Percentiles rank a stretch among this genome's conserved stretches.
Evolutionary conservation across 169 alveolate genomes (phyloP).

Genomic region (Cryptosporidium sp.): DNA sequence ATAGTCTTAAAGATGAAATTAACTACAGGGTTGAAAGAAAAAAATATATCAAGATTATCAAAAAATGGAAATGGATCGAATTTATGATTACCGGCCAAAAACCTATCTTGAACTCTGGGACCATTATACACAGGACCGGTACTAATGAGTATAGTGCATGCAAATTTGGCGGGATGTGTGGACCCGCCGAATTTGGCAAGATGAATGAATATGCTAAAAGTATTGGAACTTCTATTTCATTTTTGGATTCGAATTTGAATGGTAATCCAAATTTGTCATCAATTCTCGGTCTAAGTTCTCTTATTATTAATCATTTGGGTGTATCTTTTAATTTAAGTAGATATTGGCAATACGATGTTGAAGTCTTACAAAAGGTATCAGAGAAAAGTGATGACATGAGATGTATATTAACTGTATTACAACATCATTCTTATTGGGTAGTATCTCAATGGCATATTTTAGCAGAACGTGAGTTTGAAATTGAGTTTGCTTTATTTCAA

Average conservation of each 20-base stretch:
- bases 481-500: conserved; percentile 69
- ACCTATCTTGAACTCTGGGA: conserved; percentile 43
- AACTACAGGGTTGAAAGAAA: conserved; percentile 68
- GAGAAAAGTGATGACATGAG: conserved; percentile 40
- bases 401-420: conserved; percentile 62
- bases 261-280: not conserved
- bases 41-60: conserved; percentile 49
- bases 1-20: conserved; percentile 50
- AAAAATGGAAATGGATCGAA: conserved; percentile 74
- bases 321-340: conserved; percentile 22
- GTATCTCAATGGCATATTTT: conserved; percentile 68
- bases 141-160: not conserved
- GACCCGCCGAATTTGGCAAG: not conserved
- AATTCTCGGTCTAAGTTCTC: not conserved
- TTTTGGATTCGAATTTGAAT: not conserved
- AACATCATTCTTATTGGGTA: conserved; percentile 66
- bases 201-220: conserved; percentile 6
- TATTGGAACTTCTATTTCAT: conserved; percentile 2
- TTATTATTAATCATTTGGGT: not conserved
- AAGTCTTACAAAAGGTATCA: conserved; percentile 36
- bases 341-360: conserved; percentile 61
- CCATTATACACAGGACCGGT: not conserved
- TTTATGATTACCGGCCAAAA: conserved; percentile 50
- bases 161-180: not conserved
- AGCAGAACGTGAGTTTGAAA: conserved; percentile 69